Conservation (phyloP, 192 early-diverging fungal species). For the Rhizoclosmatium globosum region DNA sequence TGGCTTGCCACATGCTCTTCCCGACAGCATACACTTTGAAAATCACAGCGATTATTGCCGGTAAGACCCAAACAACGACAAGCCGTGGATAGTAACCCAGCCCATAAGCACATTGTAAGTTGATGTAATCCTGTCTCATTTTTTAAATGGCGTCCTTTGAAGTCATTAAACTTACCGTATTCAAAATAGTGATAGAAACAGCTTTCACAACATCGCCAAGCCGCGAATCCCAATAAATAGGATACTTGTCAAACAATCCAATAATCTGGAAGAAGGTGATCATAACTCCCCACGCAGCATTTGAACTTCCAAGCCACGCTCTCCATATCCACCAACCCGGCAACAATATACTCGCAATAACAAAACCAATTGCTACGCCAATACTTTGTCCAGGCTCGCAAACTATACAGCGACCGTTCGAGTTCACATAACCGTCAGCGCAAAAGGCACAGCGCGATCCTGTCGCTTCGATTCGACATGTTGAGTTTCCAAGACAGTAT, state of each 20-base stretch:
- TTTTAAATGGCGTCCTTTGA: not conserved
- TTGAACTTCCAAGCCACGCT: conserved; percentile 3
- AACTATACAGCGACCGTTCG: conserved; percentile 19
- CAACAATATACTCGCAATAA: not conserved
- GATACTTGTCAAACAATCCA: conserved; percentile 34
- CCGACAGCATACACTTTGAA: conserved; percentile 15
- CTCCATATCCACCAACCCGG: conserved; percentile 34
- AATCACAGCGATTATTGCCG: not conserved
- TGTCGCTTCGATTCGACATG: conserved; percentile 11
- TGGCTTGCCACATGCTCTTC: conserved; percentile 6
- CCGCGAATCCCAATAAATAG: conserved; percentile 29
- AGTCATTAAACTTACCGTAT: conserved; percentile 11
- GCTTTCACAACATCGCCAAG: conserved; percentile 25
- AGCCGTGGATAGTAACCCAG: conserved; percentile 21
- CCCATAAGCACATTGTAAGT: conserved; percentile 30
- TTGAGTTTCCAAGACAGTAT: conserved; percentile 23
- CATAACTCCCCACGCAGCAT: conserved; percentile 18
- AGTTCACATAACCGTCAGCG: conserved; percentile 30
- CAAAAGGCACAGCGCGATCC: conserved; percentile 31
- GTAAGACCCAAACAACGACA: conserved; percentile 14
- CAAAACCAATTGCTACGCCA: conserved; percentile 23
- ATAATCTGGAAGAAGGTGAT: conserved; percentile 27
- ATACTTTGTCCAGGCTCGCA: conserved; percentile 29
- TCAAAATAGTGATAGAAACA: conserved; percentile 25
- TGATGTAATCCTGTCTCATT: conserved; percentile 21